Base-by-base conservation (phyloP, 2,329 filamentous ascomycete species). In the Neodidymelliopsis sp. region DNA sequence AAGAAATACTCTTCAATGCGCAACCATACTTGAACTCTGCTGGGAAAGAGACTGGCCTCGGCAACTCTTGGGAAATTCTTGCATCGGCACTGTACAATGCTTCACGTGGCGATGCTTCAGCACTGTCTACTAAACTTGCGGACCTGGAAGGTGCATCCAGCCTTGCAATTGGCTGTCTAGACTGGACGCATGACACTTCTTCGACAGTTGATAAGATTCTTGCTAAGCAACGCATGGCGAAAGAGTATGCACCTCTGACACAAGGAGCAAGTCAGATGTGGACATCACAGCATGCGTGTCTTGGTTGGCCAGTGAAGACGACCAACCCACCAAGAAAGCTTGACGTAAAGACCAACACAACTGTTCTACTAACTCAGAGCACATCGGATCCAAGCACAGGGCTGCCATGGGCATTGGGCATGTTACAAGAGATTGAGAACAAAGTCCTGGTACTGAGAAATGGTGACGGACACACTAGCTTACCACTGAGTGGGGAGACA, bases 381-480 rank as follows among this genome's bases (percentile, higher is more conserved):
- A 62, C 69, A 2, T 66, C 66, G 46, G 76, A 79, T 57, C 75
- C 76, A 2, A 69, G 65, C 24, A 77, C 75, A 2, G 67, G 68
- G 18, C 71, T 72, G 40, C 33, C 62, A 60, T 35, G 67, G 47
- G 59, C 56, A 9, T 23, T 54, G 15, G 59, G 61, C 4, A 59
- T 63, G 54, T 23, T 62, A 15, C 60, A 63, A 9, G 62, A 66
- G 46, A 56, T 66, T 15, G 35, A 52, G 30, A 73, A 71, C 22
- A 60, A 64, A 8, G 66, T 74, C 8, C 50, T 78, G 31, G 31
- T 79, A n/a, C 70, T 70, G 9, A 62, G 77, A 12, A 65, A 74
- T 25, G 76, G 75, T 2, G 60, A 65, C 33, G 75, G 75, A 0
- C 75, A 77, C 44, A 75, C 73, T 38, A 76, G 71, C 42, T 72